phyloP scores from a whole-genome alignment of 2,329 filamentous ascomycete genomes.

The Paraphoma chrysanthemicola region DNA sequence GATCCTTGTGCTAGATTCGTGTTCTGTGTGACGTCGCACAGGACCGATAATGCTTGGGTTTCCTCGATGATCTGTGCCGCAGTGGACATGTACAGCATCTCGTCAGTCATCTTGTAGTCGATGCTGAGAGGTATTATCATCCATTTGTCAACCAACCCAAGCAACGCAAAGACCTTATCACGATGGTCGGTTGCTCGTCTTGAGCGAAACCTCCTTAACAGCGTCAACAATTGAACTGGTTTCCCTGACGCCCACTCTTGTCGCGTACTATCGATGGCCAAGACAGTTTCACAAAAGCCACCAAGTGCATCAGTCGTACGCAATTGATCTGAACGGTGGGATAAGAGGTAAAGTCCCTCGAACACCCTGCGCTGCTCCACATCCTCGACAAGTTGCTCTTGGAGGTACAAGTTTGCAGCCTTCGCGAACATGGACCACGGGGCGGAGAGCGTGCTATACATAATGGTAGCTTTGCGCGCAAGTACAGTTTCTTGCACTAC shows the following conservation, averaged over 20 bases:
- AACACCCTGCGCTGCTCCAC: slow-evolving; percentile 14
- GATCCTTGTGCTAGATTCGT: not conserved
- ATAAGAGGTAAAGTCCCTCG: slow-evolving; percentile 3
- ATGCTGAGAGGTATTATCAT: slow-evolving; percentile 5
- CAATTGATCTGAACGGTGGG: not conserved
- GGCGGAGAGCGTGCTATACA: slow-evolving; percentile 24
- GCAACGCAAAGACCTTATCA: slow-evolving; percentile 26
- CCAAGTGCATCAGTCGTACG: slow-evolving; percentile 9
- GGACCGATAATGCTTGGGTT: not conserved
- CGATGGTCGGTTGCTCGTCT: slow-evolving; percentile 25
- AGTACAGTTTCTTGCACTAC: slow-evolving; percentile 32
- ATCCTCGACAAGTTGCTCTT: not conserved
- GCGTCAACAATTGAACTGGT: slow-evolving; percentile 10
- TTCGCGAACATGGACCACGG: slow-evolving; percentile 29
- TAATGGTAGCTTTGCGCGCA: slow-evolving; percentile 20
- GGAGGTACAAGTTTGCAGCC: slow-evolving; percentile 17
- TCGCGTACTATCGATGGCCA: slow-evolving; percentile 21
- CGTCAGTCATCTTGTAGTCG: slow-evolving; percentile 15
- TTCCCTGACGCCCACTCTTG: slow-evolving; percentile 5
- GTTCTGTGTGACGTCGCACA: not conserved
- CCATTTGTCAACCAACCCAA: slow-evolving; percentile 25
- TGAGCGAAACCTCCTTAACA: slow-evolving; percentile 26
- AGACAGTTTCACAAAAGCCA: slow-evolving; percentile 20
- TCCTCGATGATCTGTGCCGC: slow-evolving; percentile 10
- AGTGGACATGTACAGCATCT: not conserved